Base-by-base conservation (phyloP, 2,329 filamentous ascomycete species). In the Neurospora sp. region DNA sequence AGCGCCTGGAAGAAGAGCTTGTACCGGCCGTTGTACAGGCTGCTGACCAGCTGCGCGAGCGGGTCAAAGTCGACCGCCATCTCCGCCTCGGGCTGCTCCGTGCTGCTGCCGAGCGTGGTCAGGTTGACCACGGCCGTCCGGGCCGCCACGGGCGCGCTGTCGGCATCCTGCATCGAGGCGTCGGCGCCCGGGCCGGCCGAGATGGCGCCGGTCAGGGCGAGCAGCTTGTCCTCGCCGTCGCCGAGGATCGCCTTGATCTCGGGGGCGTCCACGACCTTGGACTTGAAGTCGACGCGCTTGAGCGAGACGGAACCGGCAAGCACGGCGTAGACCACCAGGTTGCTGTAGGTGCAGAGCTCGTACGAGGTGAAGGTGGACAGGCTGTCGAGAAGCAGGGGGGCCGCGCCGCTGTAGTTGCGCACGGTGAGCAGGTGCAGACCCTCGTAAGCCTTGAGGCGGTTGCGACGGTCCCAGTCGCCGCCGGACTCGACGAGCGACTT, bases 311-410 rank as follows among this genome's bases (percentile, higher is more conserved):
- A 96, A 71, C 96, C 96, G 42, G 96, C 93, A 40, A 99, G 89
- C 28, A 98, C 95, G 1, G 96, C 93, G 83, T 98, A 99, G 70
- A 97, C 90, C 68, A 99, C 96, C 33, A 99, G 88, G 72, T 89
- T 91, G 71, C 93, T 97, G 84, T 99, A 99, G 74, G 91, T 95
- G 89, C 96, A 99, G 67, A 99, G 89, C 82, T 99, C 96, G 83
- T 97, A 97, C 80, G 93, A 97, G 73, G 96, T 99, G 81, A 99
- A 99, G 28, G 96, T 99, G 38, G 95, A 97, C 75, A 99, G 86
- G 78, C 93, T 97, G 85, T 99, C 96, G 78, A 99, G 93, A 68
- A 99, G 90, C 11, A 97, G 88, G 52, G 96, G 95, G 1, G 96
- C 96, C 52, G 93, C 94, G 71, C 93, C 85, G 80, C 90, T 92